Base-by-base conservation (phyloP, 2,329 filamentous ascomycete species). In the Sporothrix curviconia region DNA sequence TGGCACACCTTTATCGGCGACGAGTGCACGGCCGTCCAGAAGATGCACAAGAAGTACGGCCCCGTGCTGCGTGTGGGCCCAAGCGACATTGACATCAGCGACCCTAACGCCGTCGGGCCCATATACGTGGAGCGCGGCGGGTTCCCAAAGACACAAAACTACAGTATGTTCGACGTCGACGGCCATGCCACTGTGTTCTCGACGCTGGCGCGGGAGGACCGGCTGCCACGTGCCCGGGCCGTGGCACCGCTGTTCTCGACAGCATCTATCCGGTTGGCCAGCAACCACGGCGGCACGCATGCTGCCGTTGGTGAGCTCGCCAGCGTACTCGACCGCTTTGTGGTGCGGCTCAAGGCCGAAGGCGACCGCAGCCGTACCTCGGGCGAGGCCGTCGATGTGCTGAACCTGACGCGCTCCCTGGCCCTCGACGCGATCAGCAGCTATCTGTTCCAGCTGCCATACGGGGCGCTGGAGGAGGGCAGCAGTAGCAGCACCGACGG, bases 61-160 rank as follows among this genome's bases (percentile, higher is more conserved):
- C 59, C 61, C 3, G 49, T 63, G 12, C 54, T 61, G 15, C 59
- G 61, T 2, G 55, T 63, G 0, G 57, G 30, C 1, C 61, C 61
- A 25, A 57, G 59, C 36, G 59, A 63, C 3, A 28, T 63, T 14
- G 59, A 61, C 32, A 57, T 61, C 17, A 17, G 25, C 22, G 53
- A 61, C 24, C 36, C 7, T 12, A 53, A 58, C 9, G 59, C 59
- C 4, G 37, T 61, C 24, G 54, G 32, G 3, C 56, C 56, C 17
- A 57, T 61, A 3, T 61, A 61, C 28, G 42, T 59, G 4, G 47
- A 55, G 7, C 59, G 43, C 19, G 59, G 59, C n/a, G 59, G 59
- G 8, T 61, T 61, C 25, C 40, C 22, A 4, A 61, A 61, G 43
- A 59, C 56, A 15, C 14, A 32, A 7, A 39, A 40, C 22, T 61